These are phyloP conservation scores for Verticillium tricorpus DNA, from an alignment of 2,329 filamentous ascomycete genomes.

Conservation along the genomic window DNA sequence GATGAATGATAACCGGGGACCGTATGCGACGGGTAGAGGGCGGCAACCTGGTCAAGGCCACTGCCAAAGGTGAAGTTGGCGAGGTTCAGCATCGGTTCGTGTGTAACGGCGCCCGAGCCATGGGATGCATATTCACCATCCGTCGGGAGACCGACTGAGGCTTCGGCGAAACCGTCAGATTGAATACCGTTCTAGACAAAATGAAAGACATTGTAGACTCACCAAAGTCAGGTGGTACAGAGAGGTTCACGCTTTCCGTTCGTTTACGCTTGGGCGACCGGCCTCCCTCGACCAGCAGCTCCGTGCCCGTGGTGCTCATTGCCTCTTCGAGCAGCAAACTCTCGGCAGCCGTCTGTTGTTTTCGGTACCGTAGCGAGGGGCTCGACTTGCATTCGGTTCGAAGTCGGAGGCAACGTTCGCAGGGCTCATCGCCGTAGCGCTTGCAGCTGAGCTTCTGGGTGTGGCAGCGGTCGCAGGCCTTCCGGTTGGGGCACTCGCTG, in stretches of 20 bases:
- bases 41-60: conserved; percentile 25
- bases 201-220: conserved; percentile 19
- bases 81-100: conserved; percentile 7
- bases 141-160: conserved; percentile 1
- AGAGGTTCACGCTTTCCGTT: conserved; percentile 25
- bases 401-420: conserved; percentile 37
- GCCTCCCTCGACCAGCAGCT: conserved; percentile 3
- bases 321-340: conserved; percentile 3
- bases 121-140: background rate
- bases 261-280: conserved; percentile 33
- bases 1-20: conserved; percentile 21
- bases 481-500: conserved; percentile 33
- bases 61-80: conserved; percentile 16
- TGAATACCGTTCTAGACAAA: conserved; percentile 7
- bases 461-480: conserved; percentile 43
- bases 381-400: conserved; percentile 39
- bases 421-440: conserved; percentile 32
- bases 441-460: conserved; percentile 42
- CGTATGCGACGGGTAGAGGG: background rate
- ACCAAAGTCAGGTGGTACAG: conserved; percentile 30
- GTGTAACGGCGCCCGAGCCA: background rate
- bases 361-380: conserved; percentile 33
- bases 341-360: conserved; percentile 16
- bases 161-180: conserved; percentile 10
- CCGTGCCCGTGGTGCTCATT: background rate